These are phyloP conservation scores for Chrysophaeum taylorii DNA, from an alignment of 352 stramenopile genomes.

Conservation along the genomic window DNA sequence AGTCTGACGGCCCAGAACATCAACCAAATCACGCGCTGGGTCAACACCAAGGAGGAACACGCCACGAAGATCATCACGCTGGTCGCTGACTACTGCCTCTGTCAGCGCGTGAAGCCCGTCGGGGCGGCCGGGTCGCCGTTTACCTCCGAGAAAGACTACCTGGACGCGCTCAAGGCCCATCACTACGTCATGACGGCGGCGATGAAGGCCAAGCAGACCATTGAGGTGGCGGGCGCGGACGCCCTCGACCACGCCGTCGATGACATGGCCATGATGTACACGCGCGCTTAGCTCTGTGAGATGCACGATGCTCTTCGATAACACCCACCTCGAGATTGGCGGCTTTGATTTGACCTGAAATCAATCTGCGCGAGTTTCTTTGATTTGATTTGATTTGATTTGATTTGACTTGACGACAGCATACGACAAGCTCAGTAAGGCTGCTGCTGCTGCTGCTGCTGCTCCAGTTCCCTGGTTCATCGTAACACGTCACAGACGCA, in stretches of 20 bases:
- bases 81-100: slow-evolving; percentile 52
- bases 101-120: slow-evolving; percentile 50
- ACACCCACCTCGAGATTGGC: no score
- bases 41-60: slow-evolving; percentile 61
- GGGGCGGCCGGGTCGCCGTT: slow-evolving; percentile 33
- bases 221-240: slow-evolving; percentile 42
- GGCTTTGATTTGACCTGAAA: no score
- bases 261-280: slow-evolving; percentile 55
- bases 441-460: no score
- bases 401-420: no score
- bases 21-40: slow-evolving; percentile 58
- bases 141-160: slow-evolving; percentile 44
- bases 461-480: no score
- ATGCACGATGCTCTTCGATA: not conserved
- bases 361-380: no score
- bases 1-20: slow-evolving; percentile 27
- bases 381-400: no score
- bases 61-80: slow-evolving; percentile 49
- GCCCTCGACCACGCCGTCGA: slow-evolving; percentile 48
- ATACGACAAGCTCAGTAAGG: no score
- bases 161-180: slow-evolving; percentile 54
- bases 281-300: slow-evolving; percentile 30
- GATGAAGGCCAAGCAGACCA: slow-evolving; percentile 59
- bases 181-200: slow-evolving; percentile 54
- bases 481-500: no score